Evolutionary conservation across 2,329 filamentous ascomycete genomes (phyloP), one percentile per base, ranked within the genome.

Genomic region (Sarocladiaceae sp.): DNA sequence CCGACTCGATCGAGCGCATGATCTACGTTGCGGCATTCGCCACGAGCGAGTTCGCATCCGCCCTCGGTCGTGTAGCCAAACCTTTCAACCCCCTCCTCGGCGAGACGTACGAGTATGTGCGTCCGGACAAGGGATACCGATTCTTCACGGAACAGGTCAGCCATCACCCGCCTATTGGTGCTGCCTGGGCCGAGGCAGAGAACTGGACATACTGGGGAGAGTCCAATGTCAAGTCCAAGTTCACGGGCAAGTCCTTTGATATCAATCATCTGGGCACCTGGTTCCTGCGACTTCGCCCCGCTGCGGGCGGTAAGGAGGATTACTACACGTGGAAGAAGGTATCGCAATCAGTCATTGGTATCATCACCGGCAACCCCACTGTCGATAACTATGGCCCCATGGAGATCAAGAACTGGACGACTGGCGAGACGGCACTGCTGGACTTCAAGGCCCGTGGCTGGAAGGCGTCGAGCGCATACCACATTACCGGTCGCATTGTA

Each of bases 261-360:
- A 89, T 97, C 64, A 94, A 96, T 58, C 90, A 88, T 3, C 77
- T 97, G 9, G 93, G 93, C 26, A 98, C 93, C 6, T 98, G 93
- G 93, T 98, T 97, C 69, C 69, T 97, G 48, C 87, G 78, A 57
- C 72, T 98, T 21, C 83, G 88, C 1, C 88, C 90, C 1, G 77
- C 76, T 1, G 72, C 79, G 3, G 88, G 85, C 3, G 84, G 82
- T 9, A 83, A 85, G 55, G 82, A 86, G 51, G 93, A 98, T 54
- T 71, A 96, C 2, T 98, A 95, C 65, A 96, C 91, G 0, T 98
- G 93, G 93, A 97, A 96, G 68, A 98, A 98, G 68, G 89, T 96
- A 15, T 97, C 90, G 1, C 93, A 89, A 1, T 94, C 90, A 2
- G 93, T 98, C n/a, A 83, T 97, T 48, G 93, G 93, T 47, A 98